A percentile compares a stretch with the other conserved stretches of the same genome.
phyloP scores from a whole-genome alignment of 2,329 filamentous ascomycete genomes.

The Annulohypoxylon truncatum region DNA sequence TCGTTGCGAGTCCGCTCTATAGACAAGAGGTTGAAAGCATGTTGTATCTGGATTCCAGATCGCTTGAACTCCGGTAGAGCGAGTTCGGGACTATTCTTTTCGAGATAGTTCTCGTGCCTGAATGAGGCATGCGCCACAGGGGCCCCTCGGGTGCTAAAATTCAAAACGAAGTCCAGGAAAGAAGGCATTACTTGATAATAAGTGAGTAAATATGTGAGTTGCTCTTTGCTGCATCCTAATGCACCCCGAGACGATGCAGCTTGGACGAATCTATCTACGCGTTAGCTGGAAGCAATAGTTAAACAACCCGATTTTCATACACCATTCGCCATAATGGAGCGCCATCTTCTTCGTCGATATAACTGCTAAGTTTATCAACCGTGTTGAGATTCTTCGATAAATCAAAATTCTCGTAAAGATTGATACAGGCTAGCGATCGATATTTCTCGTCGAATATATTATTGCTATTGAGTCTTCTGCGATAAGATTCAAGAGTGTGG shows the following conservation, averaged over 20 bases:
- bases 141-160: conserved; percentile 25
- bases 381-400: conserved; percentile 1
- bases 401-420: conserved; percentile 23
- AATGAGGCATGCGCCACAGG: conserved; percentile 31
- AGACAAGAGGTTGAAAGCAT: conserved; percentile 39
- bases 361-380: not conserved
- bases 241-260: conserved; percentile 28
- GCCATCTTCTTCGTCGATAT: conserved; percentile 26
- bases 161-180: conserved; percentile 40
- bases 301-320: not conserved
- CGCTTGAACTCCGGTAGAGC: conserved; percentile 10
- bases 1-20: conserved; percentile 25
- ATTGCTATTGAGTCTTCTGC: conserved; percentile 14
- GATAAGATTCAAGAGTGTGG: conserved; percentile 30
- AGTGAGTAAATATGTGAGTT: conserved; percentile 35
- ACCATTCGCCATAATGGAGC: conserved; percentile 23
- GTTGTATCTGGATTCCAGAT: conserved; percentile 38
- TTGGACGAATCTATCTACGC: conserved; percentile 29
- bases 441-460: conserved; percentile 17
- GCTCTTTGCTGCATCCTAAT: conserved; percentile 39
- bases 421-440: conserved; percentile 20
- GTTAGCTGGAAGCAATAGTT: not conserved
- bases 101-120: conserved; percentile 35
- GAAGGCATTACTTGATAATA: conserved; percentile 44
- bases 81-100: conserved; percentile 10